Evolutionary conservation across 768 basidiomycete genomes (phyloP).

Genomic region (Boletus speciosus): DNA sequence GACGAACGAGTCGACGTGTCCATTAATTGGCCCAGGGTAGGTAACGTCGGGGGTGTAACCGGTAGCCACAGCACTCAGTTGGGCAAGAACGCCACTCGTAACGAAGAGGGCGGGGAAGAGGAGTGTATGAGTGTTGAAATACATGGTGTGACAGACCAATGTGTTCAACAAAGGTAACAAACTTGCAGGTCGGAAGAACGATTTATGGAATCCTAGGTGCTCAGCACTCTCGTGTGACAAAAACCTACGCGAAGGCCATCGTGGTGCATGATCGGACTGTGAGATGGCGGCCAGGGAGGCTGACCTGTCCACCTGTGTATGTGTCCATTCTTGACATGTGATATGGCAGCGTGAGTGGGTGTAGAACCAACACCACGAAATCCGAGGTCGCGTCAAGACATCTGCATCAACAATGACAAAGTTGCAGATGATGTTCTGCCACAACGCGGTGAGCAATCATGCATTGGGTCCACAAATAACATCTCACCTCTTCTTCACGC

Average conservation of each 20-base stretch:
- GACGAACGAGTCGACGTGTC: background rate
- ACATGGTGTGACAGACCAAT: background rate
- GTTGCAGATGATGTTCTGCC: too few relatives aligned
- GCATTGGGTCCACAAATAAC: too few relatives aligned
- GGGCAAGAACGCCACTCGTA: background rate
- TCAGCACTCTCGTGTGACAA: background rate
- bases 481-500: too few relatives aligned
- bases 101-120: background rate
- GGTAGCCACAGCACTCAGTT: background rate
- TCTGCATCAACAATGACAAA: too few relatives aligned
- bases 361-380: background rate
- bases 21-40: background rate
- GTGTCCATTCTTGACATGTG: background rate
- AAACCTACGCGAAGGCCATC: background rate
- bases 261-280: background rate
- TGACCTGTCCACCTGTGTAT: background rate
- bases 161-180: background rate
- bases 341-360: background rate
- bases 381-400: too few relatives aligned
- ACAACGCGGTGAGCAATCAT: too few relatives aligned
- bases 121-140: background rate
- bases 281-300: background rate
- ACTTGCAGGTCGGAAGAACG: background rate
- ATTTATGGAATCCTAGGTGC: background rate
- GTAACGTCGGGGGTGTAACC: background rate